Conservation (phyloP, 768 basidiomycete species). For the Brasilioporus rufonigricans region DNA sequence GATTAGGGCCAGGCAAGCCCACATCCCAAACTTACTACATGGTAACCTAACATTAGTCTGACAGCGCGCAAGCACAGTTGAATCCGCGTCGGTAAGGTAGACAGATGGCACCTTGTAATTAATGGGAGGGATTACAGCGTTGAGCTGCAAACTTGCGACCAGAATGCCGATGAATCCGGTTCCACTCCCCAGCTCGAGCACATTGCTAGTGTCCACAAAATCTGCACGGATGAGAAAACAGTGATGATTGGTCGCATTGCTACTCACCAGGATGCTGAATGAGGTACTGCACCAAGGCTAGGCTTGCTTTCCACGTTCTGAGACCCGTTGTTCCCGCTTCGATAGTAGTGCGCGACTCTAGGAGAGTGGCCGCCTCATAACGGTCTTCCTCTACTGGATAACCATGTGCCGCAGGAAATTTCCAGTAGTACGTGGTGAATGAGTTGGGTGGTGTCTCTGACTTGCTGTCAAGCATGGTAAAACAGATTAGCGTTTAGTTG, state of each 20-base stretch:
- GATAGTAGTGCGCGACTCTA: conserved; percentile 72
- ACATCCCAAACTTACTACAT: conserved; percentile 54
- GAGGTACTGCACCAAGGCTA: conserved; percentile 61
- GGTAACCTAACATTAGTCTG: conserved; percentile 54
- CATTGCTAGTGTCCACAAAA: conserved; percentile 33
- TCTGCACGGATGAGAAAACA: background rate
- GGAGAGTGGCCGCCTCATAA: conserved; percentile 52
- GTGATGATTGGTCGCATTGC: background rate
- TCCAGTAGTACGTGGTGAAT: conserved; percentile 69
- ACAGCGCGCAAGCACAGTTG: conserved; percentile 61
- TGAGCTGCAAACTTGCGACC: conserved; percentile 53
- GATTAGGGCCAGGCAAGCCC: background rate
- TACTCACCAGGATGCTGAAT: conserved; percentile 52
- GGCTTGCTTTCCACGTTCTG: conserved; percentile 76
- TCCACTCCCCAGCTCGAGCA: conserved; percentile 77
- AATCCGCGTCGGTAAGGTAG: conserved; percentile 64
- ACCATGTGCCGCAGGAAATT: conserved; percentile 3
- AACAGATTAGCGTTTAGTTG: background rate
- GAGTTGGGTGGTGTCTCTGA: conserved; percentile 39
- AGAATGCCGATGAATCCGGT: conserved; percentile 73
- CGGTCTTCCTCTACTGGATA: background rate
- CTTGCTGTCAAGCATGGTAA: conserved; percentile 7
- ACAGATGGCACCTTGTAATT: conserved; percentile 25
- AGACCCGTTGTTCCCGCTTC: conserved; percentile 79
- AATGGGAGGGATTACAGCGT: background rate